Conservation (phyloP, 345 rosid species). For the Euclidium syriacum region DNA sequence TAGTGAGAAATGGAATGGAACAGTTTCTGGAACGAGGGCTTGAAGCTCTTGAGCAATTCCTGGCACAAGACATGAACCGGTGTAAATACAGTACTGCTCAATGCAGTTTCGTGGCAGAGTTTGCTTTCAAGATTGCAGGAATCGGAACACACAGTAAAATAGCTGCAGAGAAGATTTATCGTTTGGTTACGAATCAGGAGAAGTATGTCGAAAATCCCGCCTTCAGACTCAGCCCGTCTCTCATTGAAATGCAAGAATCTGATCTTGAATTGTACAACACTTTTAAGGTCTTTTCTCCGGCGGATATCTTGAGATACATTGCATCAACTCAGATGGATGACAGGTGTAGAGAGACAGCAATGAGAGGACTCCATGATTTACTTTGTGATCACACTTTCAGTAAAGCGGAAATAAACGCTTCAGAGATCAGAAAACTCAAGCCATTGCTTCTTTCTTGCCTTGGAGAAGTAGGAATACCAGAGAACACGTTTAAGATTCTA, state of each 20-base stretch:
- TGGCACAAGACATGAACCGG: neutral
- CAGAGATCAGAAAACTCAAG: neutral
- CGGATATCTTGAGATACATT: neutral
- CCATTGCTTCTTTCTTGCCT: conserved; percentile 10
- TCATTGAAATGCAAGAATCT: too few species aligned
- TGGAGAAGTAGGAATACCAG: neutral
- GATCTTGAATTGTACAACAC: neutral
- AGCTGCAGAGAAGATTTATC: neutral
- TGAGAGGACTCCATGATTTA: neutral
- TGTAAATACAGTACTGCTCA: neutral
- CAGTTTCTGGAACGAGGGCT: neutral
- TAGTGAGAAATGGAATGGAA: neutral
- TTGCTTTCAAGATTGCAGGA: neutral
- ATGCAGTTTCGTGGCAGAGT: neutral
- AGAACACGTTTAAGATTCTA: conserved; percentile 10
- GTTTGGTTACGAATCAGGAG: neutral
- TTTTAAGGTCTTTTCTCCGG: neutral
- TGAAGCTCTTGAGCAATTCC: neutral
- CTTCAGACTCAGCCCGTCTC: too few species aligned
- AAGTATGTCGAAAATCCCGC: too few species aligned
- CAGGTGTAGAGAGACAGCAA: neutral
- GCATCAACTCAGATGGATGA: neutral
- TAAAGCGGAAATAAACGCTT: neutral
- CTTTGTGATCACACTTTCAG: neutral
- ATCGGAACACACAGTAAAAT: neutral